phyloP scores from a whole-genome alignment of 148 eudicot species.

The Polygonum aviculare region DNA sequence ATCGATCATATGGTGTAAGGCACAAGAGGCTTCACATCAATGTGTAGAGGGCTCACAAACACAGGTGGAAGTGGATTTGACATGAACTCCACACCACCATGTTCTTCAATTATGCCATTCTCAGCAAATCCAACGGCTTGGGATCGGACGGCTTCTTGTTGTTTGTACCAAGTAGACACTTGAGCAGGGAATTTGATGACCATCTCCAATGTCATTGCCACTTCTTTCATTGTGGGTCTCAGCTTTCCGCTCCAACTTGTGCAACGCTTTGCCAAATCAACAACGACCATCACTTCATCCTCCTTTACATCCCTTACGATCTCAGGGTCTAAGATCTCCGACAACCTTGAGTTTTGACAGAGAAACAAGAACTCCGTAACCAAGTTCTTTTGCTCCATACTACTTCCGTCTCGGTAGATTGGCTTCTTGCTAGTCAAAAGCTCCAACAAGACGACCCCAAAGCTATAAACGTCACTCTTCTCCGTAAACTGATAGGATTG shows the following conservation, averaged over 20 bases:
- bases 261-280: background rate
- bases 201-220: background rate
- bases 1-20: background rate
- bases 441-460: background rate
- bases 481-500: conserved; percentile 1
- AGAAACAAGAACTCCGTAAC: background rate
- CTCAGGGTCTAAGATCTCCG: background rate
- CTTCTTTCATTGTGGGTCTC: background rate
- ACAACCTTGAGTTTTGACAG: background rate
- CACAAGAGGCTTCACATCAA: background rate
- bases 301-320: background rate
- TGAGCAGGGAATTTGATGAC: background rate
- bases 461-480: conserved; percentile 5
- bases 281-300: background rate
- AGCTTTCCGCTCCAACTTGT: background rate
- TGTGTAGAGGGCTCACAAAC: background rate
- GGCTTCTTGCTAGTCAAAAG: background rate
- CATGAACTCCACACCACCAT: background rate
- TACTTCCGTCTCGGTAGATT: background rate
- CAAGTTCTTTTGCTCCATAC: conserved; percentile 3
- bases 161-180: background rate
- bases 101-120: background rate
- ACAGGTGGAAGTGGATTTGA: background rate
- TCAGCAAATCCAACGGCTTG: background rate
- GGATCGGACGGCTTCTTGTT: background rate